Evolutionary conservation across 2,329 filamentous ascomycete species (phyloP), one percentile per base, ranked within the genome.

Genomic region (Elsinoe arachidis): DNA sequence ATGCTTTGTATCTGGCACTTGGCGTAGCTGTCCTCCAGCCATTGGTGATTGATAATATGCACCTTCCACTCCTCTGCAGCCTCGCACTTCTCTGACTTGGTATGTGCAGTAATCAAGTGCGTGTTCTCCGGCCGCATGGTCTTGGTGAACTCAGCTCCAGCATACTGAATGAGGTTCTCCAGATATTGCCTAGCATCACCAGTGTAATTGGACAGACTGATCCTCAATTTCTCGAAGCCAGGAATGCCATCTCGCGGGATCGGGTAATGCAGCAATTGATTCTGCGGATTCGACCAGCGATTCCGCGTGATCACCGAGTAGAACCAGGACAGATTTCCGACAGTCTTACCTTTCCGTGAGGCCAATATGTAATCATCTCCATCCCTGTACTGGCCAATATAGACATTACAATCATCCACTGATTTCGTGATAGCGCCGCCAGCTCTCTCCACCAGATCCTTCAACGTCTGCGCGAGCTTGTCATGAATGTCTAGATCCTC

Each of bases 21-120:
- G 1, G 92, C 90, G 68, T 97, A 99, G 71, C 90, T 95, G 68
- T 99, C 93, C 71, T 99, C 93, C 46, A 99, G 80, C 93, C 93
- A 99, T 0, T 99, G 78, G 69, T 99, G 93, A 69, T 97, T 99
- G 65, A 96, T 77, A 65, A 96, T 86, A 58, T 90, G 77, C 56
- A 97, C 85, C 55, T 87, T 86, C 93, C 93, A 99, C 72, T 97
- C 93, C 60, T 83, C 82, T 0, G 93, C 93, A 1, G 93, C 93
- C 37, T 87, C 85, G 69, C 88, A 96, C 72, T 99, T 99, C 68
- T 97, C 93, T 67, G 92, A 95, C 58, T 84, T 83, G 59, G 86
- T 84, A 64, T 95, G 87, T 3, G 93, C 93, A 0, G 92, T 96
- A 65, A 99, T 86, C 0, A 99, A 81, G 73, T 99, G 93, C 0